Base-by-base conservation (phyloP, 768 basidiomycete genomes). In the Russula abietina region DNA sequence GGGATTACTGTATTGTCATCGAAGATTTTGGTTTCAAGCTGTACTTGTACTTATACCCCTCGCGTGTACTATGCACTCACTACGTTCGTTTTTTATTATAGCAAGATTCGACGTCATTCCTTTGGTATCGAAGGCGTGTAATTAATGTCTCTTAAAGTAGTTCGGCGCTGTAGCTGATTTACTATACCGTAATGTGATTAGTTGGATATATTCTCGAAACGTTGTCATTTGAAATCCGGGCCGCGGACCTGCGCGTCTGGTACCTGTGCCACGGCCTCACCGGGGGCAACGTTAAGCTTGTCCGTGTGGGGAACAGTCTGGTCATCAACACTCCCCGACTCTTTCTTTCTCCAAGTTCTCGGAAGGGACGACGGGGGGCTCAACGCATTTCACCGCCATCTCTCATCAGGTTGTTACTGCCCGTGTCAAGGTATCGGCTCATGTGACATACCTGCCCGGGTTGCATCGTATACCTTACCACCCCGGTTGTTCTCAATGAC, bases 401-500 rank as follows among this genome's bases (percentile, higher is more conserved):
- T 3, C 33, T 11, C 10, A 19, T 26, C 16, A 8, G 4, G 4
- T 28, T 17, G 0, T 14, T 1, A 12, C 48, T 28, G n/a, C 28
- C 57, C 7, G 3, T 38, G 6, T 9, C 52, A 12, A 12, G 41
- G 36, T 49, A 28, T 50, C 24, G 19, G 53, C 58, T 58, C 58
- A 54, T 64, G 59, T 64, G 62, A 22, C 17, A 41, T 39, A 28
- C 16, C 33, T 33, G 38, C 39, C 52, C 22, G 28, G 43, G 43
- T 43, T 54, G 43, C 51, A 33, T 22, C 41, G 19, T 36, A 58
- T 52, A 33, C 36, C 33, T 6, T 26, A 9, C 45, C n/a, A 48
- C 28, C 26, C 38, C 54, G 43, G 50, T 62, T 36, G 32, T 22
- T 22, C 41, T 55, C 60, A 28, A 74, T 74, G 73, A 61, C 73